phyloP scores from a whole-genome alignment of 768 basidiomycete genomes.

The Mycena kentingensis region DNA sequence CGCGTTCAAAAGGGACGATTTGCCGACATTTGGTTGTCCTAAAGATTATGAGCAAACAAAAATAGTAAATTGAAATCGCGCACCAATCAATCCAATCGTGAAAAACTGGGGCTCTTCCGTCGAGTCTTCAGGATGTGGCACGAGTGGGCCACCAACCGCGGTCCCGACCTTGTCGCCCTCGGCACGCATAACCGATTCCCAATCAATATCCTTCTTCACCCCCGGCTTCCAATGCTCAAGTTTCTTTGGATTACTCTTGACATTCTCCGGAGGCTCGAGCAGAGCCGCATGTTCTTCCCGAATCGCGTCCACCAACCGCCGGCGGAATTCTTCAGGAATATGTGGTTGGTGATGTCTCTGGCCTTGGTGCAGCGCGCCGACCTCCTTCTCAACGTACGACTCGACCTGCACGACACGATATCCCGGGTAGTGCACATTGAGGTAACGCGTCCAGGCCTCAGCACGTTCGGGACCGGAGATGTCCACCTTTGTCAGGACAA shows the following conservation, averaged over 20 bases:
- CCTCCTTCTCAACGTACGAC: conserved; percentile 62
- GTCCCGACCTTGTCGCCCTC: conserved; percentile 47
- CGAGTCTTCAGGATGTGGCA: conserved; percentile 32
- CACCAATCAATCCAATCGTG: conserved; percentile 83
- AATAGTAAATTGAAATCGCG: conserved; percentile 3
- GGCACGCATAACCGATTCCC: conserved; percentile 61
- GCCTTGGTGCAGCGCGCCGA: conserved; percentile 45
- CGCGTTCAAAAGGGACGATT: conserved; percentile 90
- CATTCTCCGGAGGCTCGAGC: conserved; percentile 63
- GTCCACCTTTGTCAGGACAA: conserved; percentile 88
- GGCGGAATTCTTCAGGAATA: conserved; percentile 66
- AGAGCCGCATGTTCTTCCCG: conserved; percentile 66
- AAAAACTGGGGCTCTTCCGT: conserved; percentile 58
- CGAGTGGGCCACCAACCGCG: conserved; percentile 44
- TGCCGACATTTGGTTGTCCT: conserved; percentile 97
- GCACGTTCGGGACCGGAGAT: conserved; percentile 70
- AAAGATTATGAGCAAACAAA: conserved; percentile 4
- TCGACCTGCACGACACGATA: conserved; percentile 73
- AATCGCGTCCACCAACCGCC: conserved; percentile 65
- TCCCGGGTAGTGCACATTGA: conserved; percentile 54
- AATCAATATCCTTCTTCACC: conserved; percentile 70
- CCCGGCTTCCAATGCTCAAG: conserved; percentile 64
- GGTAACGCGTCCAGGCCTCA: conserved; percentile 64
- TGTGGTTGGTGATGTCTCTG: conserved; percentile 58
- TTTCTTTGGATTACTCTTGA: conserved; percentile 49